Percentiles rank a stretch among this genome's conserved stretches.
Evolutionary conservation across 169 alveolate species (phyloP).

Genomic region (Eimeria zaria): DNA sequence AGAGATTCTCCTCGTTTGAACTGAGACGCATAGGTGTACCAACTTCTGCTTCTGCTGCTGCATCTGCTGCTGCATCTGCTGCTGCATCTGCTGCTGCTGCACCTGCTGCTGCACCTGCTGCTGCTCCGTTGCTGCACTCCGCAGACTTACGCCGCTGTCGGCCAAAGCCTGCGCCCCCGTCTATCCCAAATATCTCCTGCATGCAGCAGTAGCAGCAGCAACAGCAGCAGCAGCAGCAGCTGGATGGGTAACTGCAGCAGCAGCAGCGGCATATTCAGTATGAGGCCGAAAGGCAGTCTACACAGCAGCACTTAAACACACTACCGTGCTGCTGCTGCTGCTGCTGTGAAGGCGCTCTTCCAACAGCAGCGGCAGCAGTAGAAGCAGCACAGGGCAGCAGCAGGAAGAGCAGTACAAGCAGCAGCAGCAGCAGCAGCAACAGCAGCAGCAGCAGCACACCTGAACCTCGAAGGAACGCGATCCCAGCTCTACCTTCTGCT

Average conservation of each 20-base stretch:
- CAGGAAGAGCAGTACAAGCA: background rate
- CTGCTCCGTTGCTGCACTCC: background rate
- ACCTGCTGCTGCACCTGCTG: too few species aligned
- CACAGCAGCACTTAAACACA: background rate
- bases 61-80: background rate
- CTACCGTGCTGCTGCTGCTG: too few species aligned
- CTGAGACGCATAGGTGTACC: background rate
- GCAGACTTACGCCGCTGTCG: slow-evolving; percentile 6
- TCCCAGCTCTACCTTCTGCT: slow-evolving; percentile 80
- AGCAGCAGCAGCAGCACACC: slow-evolving; percentile 62
- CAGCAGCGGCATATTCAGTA: background rate
- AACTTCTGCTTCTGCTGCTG: slow-evolving; percentile 16
- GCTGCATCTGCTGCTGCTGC: too few species aligned
- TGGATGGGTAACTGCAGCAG: background rate
- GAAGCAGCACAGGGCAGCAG: background rate
- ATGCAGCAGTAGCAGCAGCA: slow-evolving; percentile 12
- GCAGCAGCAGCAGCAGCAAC: slow-evolving; percentile 35
- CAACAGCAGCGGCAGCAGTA: background rate
- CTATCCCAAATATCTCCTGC: slow-evolving; percentile 81
- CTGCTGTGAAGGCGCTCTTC: too few species aligned
- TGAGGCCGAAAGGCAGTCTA: too few species aligned
- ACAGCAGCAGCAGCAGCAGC: slow-evolving; percentile 15
- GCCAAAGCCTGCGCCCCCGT: slow-evolving; percentile 52
- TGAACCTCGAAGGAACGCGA: slow-evolving; percentile 78
- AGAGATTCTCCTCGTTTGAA: slow-evolving; percentile 19